phyloP scores from a whole-genome alignment of 148 eudicot genomes.

The Pharnaceum exiguum region DNA sequence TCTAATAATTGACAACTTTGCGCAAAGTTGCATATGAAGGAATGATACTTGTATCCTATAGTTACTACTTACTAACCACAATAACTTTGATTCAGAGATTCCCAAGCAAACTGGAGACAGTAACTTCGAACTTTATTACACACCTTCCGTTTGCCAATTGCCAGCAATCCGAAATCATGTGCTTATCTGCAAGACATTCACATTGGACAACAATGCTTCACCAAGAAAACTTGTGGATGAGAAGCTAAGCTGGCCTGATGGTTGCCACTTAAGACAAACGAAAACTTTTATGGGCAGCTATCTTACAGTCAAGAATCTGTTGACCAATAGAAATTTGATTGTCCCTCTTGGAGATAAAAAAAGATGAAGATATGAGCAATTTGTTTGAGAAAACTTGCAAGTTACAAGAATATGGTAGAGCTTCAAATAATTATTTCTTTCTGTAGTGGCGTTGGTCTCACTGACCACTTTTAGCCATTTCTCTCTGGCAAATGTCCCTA shows the following conservation, averaged over 20 bases:
- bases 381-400: too few relatives aligned
- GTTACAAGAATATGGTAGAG: too few relatives aligned
- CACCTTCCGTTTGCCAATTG: too few relatives aligned
- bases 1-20: too few relatives aligned
- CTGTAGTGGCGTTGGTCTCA: background rate
- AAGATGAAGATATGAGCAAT: background rate
- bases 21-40: too few relatives aligned
- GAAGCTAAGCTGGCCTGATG: background rate
- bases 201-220: background rate
- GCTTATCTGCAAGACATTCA: too few relatives aligned
- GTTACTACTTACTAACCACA: too few relatives aligned
- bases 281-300: constrained; percentile 8
- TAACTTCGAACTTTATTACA: too few relatives aligned
- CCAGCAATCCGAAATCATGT: too few relatives aligned
- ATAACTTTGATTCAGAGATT: too few relatives aligned
- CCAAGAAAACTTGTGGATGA: background rate
- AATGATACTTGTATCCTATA: too few relatives aligned
- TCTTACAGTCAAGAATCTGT: background rate
- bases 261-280: constrained; percentile 12
- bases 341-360: background rate
- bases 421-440: background rate
- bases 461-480: background rate
- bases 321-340: background rate
- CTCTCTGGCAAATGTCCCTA: background rate
- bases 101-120: too few relatives aligned